Evolutionary conservation across 768 basidiomycete species (phyloP).

Genomic region (Pleurotus tuber-regium): DNA sequence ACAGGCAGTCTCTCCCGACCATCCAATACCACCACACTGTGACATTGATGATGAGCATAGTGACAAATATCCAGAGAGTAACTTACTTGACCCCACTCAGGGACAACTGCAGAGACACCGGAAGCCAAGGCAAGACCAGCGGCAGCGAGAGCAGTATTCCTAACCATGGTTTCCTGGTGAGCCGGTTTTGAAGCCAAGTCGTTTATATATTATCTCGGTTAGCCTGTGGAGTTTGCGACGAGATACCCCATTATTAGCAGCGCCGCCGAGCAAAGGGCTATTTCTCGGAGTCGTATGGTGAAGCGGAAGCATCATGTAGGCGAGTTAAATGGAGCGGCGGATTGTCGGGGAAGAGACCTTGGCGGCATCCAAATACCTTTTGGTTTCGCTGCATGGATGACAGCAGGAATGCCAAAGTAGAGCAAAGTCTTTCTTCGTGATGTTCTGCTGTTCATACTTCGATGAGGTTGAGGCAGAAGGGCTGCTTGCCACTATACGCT

Average conservation of each 20-base stretch:
- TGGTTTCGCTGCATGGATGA: too few relatives aligned
- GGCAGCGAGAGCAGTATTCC: neutral
- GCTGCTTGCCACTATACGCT: too few relatives aligned
- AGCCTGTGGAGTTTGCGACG: neutral
- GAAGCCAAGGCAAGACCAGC: conserved; percentile 5
- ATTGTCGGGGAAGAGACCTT: conserved; percentile 4
- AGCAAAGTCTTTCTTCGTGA: too few relatives aligned
- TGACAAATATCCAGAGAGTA: neutral
- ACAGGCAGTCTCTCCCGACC: conserved; percentile 50
- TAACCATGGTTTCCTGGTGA: conserved; percentile 2
- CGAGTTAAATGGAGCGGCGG: neutral
- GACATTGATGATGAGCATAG: neutral
- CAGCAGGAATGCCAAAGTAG: too few relatives aligned
- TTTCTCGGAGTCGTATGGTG: conserved; percentile 1
- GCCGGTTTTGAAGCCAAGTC: neutral
- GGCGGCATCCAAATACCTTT: too few relatives aligned
- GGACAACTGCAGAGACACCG: conserved; percentile 1
- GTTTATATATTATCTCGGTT: neutral
- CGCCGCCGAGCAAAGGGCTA: conserved; percentile 9
- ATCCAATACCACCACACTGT: conserved; percentile 55
- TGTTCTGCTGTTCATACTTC: too few relatives aligned
- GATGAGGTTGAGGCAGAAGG: too few relatives aligned
- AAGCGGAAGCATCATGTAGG: neutral
- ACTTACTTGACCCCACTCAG: conserved; percentile 7
- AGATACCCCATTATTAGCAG: neutral